These are phyloP conservation scores for Aspergillus neoniger DNA, from an alignment of 2,329 filamentous ascomycete genomes.

Conservation along the genomic window DNA sequence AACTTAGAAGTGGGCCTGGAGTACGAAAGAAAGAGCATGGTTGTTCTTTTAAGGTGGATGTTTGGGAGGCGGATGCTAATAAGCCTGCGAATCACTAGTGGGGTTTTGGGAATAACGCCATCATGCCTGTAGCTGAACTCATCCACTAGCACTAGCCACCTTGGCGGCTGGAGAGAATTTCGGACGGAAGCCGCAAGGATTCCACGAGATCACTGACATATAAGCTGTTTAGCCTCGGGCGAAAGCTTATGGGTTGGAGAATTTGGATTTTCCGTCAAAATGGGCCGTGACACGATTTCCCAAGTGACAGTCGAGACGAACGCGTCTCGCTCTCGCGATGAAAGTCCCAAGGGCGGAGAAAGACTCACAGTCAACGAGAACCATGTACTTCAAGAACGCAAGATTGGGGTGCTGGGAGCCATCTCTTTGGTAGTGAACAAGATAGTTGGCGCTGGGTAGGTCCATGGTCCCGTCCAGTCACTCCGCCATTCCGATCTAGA, in stretches of 20 bases:
- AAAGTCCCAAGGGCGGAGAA: background rate
- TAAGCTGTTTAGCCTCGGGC: background rate
- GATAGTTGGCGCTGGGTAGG: constrained; percentile 25
- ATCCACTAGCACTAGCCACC: background rate
- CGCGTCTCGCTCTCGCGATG: background rate
- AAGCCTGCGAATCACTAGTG: background rate
- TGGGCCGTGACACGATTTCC: background rate
- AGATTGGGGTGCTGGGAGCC: constrained; percentile 23
- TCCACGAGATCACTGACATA: background rate
- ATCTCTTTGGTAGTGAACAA: constrained; percentile 26
- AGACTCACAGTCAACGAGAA: constrained; percentile 13
- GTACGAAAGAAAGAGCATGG: background rate
- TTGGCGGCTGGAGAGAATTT: background rate
- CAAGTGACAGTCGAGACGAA: background rate
- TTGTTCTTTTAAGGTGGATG: background rate
- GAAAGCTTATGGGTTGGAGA: background rate
- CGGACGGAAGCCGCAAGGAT: background rate
- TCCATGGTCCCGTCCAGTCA: background rate
- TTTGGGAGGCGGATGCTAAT: background rate
- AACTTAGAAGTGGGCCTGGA: background rate
- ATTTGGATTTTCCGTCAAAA: background rate
- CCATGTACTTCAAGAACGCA: constrained; percentile 23
- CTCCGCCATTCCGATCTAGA: background rate
- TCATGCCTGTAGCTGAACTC: constrained; percentile 1
- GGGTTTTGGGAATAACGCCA: background rate